Evolutionary conservation across 345 rosid genomes (phyloP).

Genomic region (Euphorbia pulcherrima): DNA sequence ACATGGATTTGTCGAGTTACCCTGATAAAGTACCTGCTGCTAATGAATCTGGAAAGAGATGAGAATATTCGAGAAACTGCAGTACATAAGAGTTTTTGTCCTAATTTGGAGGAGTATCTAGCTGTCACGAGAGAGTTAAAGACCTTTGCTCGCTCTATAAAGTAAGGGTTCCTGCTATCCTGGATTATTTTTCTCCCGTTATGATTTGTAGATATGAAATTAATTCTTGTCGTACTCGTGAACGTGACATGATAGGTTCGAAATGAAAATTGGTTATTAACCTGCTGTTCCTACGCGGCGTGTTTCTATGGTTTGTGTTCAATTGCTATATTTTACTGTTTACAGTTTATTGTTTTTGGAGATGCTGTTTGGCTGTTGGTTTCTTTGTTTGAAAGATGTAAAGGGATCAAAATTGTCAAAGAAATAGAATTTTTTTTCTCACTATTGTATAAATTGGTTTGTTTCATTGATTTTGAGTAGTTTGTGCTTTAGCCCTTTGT

Average conservation of each 20-base stretch:
- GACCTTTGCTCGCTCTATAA: neutral
- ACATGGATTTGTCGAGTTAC: conserved; percentile 77
- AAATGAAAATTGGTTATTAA: conserved; percentile 4
- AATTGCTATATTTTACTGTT: too few species aligned
- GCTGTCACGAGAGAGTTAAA: conserved; percentile 9
- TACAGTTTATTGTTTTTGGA: too few species aligned
- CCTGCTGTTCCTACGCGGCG: neutral
- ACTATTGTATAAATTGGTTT: too few species aligned
- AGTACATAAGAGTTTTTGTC: neutral
- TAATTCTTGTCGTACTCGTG: conserved; percentile 3
- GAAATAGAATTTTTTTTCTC: neutral
- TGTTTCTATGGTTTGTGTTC: neutral
- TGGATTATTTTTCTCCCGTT: neutral
- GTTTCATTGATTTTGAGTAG: too few species aligned
- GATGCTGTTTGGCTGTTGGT: too few species aligned
- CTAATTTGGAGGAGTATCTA: conserved; percentile 16
- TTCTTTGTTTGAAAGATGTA: neutral
- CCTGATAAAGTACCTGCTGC: conserved; percentile 76
- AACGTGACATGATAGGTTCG: conserved; percentile 3
- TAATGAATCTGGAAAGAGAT: conserved; percentile 23
- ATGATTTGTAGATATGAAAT: conserved; percentile 27
- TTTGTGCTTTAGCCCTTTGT: neutral
- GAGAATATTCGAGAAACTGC: conserved; percentile 9
- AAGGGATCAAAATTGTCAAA: neutral
- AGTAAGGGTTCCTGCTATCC: conserved; percentile 5